Percentiles rank a stretch among this genome's conserved stretches.
These are phyloP conservation scores for Coelastrella sp. DNA, from an alignment of 139 green algal species.

Conservation along the genomic window DNA sequence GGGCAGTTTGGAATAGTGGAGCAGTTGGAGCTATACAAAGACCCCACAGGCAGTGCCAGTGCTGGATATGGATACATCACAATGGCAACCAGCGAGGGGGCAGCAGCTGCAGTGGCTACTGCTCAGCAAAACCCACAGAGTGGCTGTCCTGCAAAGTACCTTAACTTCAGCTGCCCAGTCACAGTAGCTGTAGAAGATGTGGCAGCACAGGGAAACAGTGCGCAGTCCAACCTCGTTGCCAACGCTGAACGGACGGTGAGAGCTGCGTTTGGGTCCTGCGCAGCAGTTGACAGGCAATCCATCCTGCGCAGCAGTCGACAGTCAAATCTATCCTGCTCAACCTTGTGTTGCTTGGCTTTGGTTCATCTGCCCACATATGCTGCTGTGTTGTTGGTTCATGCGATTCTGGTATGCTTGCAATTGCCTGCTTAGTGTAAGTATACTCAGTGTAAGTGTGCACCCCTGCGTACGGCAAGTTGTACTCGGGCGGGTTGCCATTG, in stretches of 20 bases:
- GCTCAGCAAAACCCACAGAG: not conserved
- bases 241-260: constrained; percentile 40
- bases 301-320: no score
- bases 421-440: no score
- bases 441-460: no score
- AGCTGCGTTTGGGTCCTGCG: no score
- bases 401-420: no score
- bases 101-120: constrained; percentile 9
- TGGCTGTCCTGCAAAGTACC: not conserved
- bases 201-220: not conserved
- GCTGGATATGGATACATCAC: constrained; percentile 9
- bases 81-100: constrained; percentile 3
- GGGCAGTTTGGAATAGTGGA: constrained; percentile 27
- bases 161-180: constrained; percentile 20
- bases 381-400: no score
- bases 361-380: no score
- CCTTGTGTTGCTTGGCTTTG: no score
- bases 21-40: constrained; percentile 13
- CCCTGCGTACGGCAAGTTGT: no score
- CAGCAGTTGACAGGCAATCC: no score
- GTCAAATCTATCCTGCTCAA: no score
- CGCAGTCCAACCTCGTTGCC: not conserved
- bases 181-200: not conserved
- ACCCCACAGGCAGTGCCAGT: not conserved
- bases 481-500: no score